These are phyloP conservation scores for Coelastrella sp. DNA, from an alignment of 139 green algal genomes.

Conservation along the genomic window DNA sequence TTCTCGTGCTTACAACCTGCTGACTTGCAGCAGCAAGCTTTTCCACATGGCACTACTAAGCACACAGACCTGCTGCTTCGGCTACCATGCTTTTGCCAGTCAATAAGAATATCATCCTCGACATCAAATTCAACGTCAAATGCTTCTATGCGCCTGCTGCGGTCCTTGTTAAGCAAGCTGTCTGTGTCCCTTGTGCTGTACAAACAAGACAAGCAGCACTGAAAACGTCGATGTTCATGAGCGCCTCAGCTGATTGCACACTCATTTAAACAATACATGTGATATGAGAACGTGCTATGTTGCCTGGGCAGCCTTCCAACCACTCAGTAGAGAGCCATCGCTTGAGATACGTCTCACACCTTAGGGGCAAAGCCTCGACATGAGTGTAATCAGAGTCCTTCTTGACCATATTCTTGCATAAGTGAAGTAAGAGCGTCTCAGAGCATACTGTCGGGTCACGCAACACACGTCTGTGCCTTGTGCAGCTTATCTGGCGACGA, in stretches of 20 bases:
- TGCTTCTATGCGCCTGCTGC: not conserved
- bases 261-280: not conserved
- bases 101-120: slow-evolving; percentile 19
- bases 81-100: slow-evolving; percentile 24
- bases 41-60: not conserved
- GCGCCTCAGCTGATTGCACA: not conserved
- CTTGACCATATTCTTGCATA: not conserved
- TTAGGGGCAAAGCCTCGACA: slow-evolving; percentile 13
- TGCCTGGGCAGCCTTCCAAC: not conserved
- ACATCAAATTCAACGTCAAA: slow-evolving; percentile 39
- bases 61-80: slow-evolving; percentile 9
- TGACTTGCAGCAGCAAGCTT: no score
- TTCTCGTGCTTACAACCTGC: no score
- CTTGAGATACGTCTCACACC: not conserved
- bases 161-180: not conserved
- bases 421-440: not conserved
- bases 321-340: not conserved
- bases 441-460: not conserved
- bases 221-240: not conserved
- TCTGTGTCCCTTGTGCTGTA: slow-evolving; percentile 29
- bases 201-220: not conserved
- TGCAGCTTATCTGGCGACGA: no score
- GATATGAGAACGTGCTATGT: not conserved
- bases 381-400: slow-evolving; percentile 8
- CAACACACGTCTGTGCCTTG: not conserved